Base-by-base conservation (phyloP, 2,329 filamentous ascomycete species). In the Phialophora expanda region DNA sequence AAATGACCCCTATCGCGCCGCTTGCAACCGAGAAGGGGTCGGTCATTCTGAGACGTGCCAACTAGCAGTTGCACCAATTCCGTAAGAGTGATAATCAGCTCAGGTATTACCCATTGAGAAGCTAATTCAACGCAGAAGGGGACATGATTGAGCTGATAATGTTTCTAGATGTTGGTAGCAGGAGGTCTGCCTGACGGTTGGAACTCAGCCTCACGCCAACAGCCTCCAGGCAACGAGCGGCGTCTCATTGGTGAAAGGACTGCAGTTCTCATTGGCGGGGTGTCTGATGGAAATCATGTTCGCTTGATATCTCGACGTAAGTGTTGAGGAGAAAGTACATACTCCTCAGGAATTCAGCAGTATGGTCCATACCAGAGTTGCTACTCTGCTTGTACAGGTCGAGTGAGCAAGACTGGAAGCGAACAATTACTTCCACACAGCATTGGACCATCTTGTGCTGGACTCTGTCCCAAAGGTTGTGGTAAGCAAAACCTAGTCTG, bases 11-110 rank as follows among this genome's bases (percentile, higher is more conserved):
- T 17, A 62, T 22, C 14, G 54, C 61, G n/a, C 61, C 48, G 11
- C 51, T 44, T 38, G 61, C 38, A 6, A 56, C 50, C 26, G 61
- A 62, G 53, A 62, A 50, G 9, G 61, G 53, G 28, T 62, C 61
- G 6, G 34, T 14, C 61, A 56, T 62, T 24, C 50, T 32, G 12
- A 20, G 34, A 44, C 14, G 12, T n/a, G 1, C 14, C 5, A 44
- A 44, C 17, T n/a, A 8, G 38, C 38, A 8, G 17, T n/a, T n/a
- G 38, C 7, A 44, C 20, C 38, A n/a, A 44, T 44, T 8, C 14
- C 38, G 5, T 20, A n/a, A 8, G 17, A 17, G 5, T 41, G 38
- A 41, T 17, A 2, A n/a, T 41, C 38, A 41, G 14, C 38, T n/a
- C 38, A 41, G 38, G 14, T n/a, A n/a, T n/a, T n/a, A 20, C 38